Conservation (phyloP, 768 basidiomycete genomes). For the Russula brevipes region DNA sequence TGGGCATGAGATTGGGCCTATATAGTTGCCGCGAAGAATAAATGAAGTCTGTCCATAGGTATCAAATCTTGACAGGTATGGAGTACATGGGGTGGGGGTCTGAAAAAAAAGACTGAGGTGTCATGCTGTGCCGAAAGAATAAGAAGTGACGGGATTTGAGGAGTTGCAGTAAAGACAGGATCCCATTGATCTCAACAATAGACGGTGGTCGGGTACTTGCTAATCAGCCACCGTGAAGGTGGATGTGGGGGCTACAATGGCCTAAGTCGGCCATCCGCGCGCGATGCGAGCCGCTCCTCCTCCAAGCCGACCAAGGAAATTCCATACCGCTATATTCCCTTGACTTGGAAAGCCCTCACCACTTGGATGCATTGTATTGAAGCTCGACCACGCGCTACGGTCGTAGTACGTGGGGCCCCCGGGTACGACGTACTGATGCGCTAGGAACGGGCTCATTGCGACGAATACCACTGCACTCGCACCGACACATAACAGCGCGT, state of each 20-base stretch:
- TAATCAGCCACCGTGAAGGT: neutral
- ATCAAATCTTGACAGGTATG: neutral
- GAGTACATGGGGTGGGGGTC: neutral
- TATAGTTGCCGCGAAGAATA: neutral
- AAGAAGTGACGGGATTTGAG: too few relatives aligned
- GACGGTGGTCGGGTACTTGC: too few relatives aligned
- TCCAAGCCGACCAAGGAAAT: constrained; percentile 62
- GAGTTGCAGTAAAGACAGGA: too few relatives aligned
- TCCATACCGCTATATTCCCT: constrained; percentile 60
- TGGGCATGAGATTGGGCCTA: neutral
- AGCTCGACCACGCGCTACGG: constrained; percentile 72
- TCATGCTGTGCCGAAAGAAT: neutral
- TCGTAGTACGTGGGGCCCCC: constrained; percentile 73
- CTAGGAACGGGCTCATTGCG: constrained; percentile 53
- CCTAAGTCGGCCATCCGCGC: constrained; percentile 70
- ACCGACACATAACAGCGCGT: constrained; percentile 45
- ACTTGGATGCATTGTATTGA: constrained; percentile 62
- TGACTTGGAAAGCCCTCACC: constrained; percentile 65
- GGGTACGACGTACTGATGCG: constrained; percentile 52
- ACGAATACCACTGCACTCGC: constrained; percentile 59
- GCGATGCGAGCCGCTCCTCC: constrained; percentile 72
- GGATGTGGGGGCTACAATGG: neutral
- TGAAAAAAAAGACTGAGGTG: neutral
- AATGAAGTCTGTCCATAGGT: constrained; percentile 1
- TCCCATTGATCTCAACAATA: too few relatives aligned